These are phyloP conservation scores for Medicago truncatula DNA, from an alignment of 306 rosid species.

Conservation along the genomic window DNA sequence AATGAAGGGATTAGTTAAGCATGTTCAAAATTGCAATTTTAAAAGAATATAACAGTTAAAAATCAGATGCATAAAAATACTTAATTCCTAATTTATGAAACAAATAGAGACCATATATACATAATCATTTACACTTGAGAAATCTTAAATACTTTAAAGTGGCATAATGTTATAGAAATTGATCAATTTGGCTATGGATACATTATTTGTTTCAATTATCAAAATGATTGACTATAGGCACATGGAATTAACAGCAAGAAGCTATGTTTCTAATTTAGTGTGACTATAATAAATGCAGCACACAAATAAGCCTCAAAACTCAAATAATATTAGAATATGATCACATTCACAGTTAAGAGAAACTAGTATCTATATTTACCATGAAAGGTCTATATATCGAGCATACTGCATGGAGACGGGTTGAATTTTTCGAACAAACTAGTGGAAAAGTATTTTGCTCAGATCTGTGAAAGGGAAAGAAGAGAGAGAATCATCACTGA, in stretches of 20 bases:
- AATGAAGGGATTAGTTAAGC: not conserved
- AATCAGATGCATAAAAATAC: conserved; percentile 18
- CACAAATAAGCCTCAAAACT: conserved; percentile 5
- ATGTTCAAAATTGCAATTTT: not conserved
- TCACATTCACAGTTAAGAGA: conserved; percentile 21
- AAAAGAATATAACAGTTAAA: conserved; percentile 6
- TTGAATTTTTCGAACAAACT: conserved; percentile 68
- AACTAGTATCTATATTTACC: conserved; percentile 53
- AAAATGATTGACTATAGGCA: not conserved
- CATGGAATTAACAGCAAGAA: not conserved
- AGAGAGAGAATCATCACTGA: conserved; percentile 34
- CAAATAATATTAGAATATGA: conserved; percentile 11
- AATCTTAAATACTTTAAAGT: not conserved
- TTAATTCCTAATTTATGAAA: conserved; percentile 7
- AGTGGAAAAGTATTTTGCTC: conserved; percentile 53
- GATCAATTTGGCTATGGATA: conserved; percentile 22
- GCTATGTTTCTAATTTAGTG: conserved; percentile 12
- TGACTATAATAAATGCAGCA: conserved; percentile 18
- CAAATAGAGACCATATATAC: not conserved
- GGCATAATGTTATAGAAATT: not conserved
- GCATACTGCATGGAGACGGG: conserved; percentile 61
- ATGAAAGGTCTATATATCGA: conserved; percentile 81
- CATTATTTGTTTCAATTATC: conserved; percentile 2
- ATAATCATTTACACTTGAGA: not conserved
- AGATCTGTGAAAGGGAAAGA: conserved; percentile 42